Conservation (phyloP, 106 monocot species). For the Acorus calamus region DNA sequence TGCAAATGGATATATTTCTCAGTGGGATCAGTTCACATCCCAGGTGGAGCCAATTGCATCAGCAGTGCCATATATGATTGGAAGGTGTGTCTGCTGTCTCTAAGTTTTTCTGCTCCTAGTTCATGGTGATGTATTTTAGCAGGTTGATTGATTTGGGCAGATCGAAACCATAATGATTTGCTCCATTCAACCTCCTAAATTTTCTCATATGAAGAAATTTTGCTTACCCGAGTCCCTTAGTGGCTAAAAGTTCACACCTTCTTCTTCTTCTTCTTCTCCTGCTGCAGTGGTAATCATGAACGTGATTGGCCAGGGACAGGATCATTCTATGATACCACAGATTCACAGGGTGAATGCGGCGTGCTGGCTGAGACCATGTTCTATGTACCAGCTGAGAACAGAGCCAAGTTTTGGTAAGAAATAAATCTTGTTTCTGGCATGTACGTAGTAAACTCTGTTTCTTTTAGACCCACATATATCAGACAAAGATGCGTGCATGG, state of each 20-base stretch:
- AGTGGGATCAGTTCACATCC: constrained; percentile 98
- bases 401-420: constrained; percentile 93
- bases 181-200: too few species aligned
- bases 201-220: too few species aligned
- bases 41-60: constrained; percentile 88
- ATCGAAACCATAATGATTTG: too few species aligned
- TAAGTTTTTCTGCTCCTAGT: neutral
- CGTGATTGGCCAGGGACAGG: constrained; percentile 84
- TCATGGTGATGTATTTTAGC: too few species aligned
- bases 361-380: constrained; percentile 91
- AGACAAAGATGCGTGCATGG: too few species aligned
- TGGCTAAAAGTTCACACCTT: too few species aligned
- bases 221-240: too few species aligned
- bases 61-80: constrained; percentile 84
- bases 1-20: constrained; percentile 93
- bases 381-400: constrained; percentile 85
- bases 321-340: constrained; percentile 64
- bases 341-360: constrained; percentile 96
- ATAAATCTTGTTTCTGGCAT: neutral
- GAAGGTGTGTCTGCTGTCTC: constrained; percentile 36
- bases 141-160: too few species aligned
- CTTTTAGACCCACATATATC: too few species aligned
- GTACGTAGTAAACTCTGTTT: too few species aligned
- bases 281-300: constrained; percentile 90
- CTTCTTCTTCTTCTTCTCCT: neutral